These are phyloP conservation scores for Metroxylon sagu DNA, from an alignment of 176 grass and related monocot species.

Conservation along the genomic window DNA sequence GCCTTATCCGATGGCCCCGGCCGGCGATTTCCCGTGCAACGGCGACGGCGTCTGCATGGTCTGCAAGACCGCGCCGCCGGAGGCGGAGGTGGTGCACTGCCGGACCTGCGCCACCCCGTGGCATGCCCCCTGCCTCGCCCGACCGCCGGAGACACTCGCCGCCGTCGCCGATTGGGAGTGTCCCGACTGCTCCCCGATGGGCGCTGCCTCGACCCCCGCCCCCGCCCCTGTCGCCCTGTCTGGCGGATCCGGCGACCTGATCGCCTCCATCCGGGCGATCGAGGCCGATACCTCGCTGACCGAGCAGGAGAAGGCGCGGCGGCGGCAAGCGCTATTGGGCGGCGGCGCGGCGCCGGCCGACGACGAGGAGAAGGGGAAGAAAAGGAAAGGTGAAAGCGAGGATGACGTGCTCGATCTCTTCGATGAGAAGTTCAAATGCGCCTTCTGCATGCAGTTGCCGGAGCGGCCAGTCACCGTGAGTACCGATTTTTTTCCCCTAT, in stretches of 20 bases:
- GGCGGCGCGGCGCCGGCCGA: slow-evolving; percentile 11
- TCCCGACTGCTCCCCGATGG: slow-evolving; percentile 51
- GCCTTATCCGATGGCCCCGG: not conserved
- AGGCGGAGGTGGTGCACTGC: slow-evolving; percentile 4
- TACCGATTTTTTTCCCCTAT: too few species aligned
- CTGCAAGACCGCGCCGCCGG: not conserved
- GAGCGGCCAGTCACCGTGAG: slow-evolving; percentile 17
- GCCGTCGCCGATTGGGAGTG: slow-evolving; percentile 53
- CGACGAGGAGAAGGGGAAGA: slow-evolving; percentile 1
- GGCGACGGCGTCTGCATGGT: slow-evolving; percentile 20
- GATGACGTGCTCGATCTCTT: slow-evolving; percentile 8
- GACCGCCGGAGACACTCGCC: slow-evolving; percentile 39
- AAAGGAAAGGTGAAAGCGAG: not conserved
- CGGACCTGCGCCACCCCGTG: slow-evolving; percentile 16
- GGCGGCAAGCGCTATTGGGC: slow-evolving; percentile 56
- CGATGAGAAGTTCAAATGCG: slow-evolving; percentile 14
- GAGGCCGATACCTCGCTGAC: slow-evolving; percentile 48
- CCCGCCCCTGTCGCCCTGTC: not conserved
- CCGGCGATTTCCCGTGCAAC: slow-evolving; percentile 10
- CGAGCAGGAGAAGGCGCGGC: slow-evolving; percentile 58
- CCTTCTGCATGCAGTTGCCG: slow-evolving; percentile 19
- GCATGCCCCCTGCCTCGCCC: slow-evolving; percentile 51
- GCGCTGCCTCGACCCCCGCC: not conserved
- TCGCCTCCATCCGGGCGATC: slow-evolving; percentile 60
- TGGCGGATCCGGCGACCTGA: slow-evolving; percentile 21